A percentile compares a stretch with the other conserved stretches of the same genome.
Conservation (phyloP, 768 basidiomycete genomes). For the Lactifluus subvellereus region DNA sequence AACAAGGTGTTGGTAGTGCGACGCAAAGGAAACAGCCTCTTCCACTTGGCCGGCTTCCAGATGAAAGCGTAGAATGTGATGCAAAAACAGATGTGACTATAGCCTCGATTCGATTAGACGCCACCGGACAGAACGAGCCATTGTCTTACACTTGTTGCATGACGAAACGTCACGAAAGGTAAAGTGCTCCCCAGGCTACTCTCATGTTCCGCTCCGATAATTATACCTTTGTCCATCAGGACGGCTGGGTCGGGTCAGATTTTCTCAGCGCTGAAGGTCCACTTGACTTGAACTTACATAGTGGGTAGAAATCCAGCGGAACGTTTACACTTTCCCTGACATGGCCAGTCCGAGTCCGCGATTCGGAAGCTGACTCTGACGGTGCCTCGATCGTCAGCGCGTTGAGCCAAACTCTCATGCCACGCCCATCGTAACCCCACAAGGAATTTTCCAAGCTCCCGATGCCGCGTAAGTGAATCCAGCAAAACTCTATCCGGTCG, state of each 20-base stretch:
- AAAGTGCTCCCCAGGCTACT: slow-evolving; percentile 65
- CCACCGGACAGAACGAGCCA: not conserved
- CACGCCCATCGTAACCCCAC: slow-evolving; percentile 92
- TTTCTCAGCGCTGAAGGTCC: slow-evolving; percentile 12
- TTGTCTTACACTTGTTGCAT: slow-evolving; percentile 74
- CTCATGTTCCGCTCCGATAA: slow-evolving; percentile 93
- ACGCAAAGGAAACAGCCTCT: slow-evolving; percentile 82
- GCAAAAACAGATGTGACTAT: slow-evolving; percentile 90
- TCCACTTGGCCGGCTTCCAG: slow-evolving; percentile 55
- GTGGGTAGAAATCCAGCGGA: slow-evolving; percentile 87
- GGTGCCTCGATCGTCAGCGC: slow-evolving; percentile 80
- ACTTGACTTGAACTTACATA: slow-evolving; percentile 55
- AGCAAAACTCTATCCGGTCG: slow-evolving; percentile 96
- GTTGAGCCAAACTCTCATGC: slow-evolving; percentile 91
- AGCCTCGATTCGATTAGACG: not conserved
- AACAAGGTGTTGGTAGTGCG: slow-evolving; percentile 80
- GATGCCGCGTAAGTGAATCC: slow-evolving; percentile 95
- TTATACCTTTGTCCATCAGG: slow-evolving; percentile 98
- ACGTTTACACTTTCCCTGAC: slow-evolving; percentile 95
- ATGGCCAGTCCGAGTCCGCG: slow-evolving; percentile 39
- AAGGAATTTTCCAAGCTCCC: slow-evolving; percentile 92
- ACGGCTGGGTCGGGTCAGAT: slow-evolving; percentile 52
- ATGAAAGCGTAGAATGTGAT: slow-evolving; percentile 83
- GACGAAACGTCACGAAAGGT: slow-evolving; percentile 87
- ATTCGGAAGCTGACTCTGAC: slow-evolving; percentile 30